Percentiles rank a stretch among this genome's conserved stretches.
Conservation (phyloP, 148 eudicot species). For the Heliosperma pusillum region DNA sequence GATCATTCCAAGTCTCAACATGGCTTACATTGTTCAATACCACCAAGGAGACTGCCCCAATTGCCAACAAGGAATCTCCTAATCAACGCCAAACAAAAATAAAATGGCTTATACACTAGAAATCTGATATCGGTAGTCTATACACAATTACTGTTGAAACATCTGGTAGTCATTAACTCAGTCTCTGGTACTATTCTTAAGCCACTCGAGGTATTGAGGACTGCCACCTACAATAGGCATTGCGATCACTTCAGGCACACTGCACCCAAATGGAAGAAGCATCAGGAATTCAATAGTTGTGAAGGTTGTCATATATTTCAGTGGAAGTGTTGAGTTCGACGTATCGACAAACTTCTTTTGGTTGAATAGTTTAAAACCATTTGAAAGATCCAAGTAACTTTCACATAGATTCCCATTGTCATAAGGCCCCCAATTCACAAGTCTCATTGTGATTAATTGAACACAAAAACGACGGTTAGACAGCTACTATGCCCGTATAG, state of each 20-base stretch:
- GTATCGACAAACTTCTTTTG: not conserved
- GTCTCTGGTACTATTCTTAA: slow-evolving; percentile 80
- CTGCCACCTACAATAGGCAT: slow-evolving; percentile 85
- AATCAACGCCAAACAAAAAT: not conserved
- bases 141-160: not conserved
- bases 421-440: not conserved
- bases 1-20: too few species aligned
- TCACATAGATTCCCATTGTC: not conserved
- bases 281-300: not conserved
- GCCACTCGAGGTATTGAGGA: slow-evolving; percentile 79
- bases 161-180: slow-evolving; percentile 25
- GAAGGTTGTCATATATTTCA: not conserved
- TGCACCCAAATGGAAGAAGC: slow-evolving; percentile 20
- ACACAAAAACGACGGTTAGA: not conserved
- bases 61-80: too few species aligned
- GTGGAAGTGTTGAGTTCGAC: not conserved
- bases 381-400: not conserved
- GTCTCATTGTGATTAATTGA: not conserved
- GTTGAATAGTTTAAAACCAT: not conserved
- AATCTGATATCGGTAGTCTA: not conserved
- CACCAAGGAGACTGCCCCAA: too few species aligned
- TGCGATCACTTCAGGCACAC: slow-evolving; percentile 93
- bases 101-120: not conserved
- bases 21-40: too few species aligned
- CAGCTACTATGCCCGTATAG: not conserved